Conservation (phyloP, 2,329 filamentous ascomycete genomes). For the Ceratocystis lukuohia region DNA sequence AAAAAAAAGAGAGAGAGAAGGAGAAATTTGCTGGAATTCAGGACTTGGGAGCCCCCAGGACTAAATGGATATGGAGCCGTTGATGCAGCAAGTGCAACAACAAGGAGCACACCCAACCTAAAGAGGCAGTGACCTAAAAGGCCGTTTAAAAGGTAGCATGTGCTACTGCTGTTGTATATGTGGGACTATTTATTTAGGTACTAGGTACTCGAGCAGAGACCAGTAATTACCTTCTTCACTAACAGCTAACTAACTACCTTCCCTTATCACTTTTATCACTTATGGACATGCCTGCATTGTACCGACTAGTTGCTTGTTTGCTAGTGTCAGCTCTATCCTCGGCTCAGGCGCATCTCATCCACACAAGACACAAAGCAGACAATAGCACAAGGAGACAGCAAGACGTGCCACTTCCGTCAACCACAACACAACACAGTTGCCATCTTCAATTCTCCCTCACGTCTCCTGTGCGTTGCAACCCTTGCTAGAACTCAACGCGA, state of each 20-base stretch:
- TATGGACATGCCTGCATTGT: too few relatives aligned
- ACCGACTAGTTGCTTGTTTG: too few relatives aligned
- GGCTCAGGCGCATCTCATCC: too few relatives aligned
- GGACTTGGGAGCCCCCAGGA: slow-evolving; percentile 1
- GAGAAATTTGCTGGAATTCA: not conserved
- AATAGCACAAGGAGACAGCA: too few relatives aligned
- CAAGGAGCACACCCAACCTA: not conserved
- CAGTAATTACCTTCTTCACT: too few relatives aligned
- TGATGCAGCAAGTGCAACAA: not conserved
- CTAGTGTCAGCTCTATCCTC: too few relatives aligned
- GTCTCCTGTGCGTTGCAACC: not conserved
- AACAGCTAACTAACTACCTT: too few relatives aligned
- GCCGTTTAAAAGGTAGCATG: not conserved
- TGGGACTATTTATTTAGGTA: not conserved
- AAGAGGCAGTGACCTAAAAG: not conserved
- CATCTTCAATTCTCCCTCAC: not conserved
- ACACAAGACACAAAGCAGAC: too few relatives aligned
- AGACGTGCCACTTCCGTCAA: too few relatives aligned
- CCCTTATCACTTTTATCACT: too few relatives aligned
- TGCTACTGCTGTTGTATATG: not conserved
- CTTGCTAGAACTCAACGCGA: not conserved
- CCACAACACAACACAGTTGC: too few relatives aligned
- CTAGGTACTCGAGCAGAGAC: not conserved
- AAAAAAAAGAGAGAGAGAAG: not conserved
- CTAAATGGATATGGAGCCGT: not conserved